A percentile compares a stretch with the other conserved stretches of the same genome.
These are phyloP conservation scores for Tephrocybe sp. DNA, from an alignment of 768 basidiomycete species.

Conservation along the genomic window DNA sequence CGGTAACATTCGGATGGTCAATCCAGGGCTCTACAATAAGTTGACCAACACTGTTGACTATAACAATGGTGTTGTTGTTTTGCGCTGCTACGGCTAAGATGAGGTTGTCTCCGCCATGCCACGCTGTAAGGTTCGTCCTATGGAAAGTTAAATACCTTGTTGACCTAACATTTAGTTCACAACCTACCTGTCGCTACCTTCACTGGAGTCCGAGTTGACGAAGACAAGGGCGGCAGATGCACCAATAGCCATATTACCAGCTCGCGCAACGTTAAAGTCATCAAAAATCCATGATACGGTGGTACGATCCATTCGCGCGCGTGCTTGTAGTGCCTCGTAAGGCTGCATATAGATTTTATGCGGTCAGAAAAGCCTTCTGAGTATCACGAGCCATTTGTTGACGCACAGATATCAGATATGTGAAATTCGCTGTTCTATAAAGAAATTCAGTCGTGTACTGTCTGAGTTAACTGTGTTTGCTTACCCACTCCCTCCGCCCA, in stretches of 20 bases:
- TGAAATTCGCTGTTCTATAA: constrained; percentile 75
- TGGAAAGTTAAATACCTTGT: constrained; percentile 27
- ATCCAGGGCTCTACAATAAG: constrained; percentile 65
- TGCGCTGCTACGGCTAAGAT: constrained; percentile 63
- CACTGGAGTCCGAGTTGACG: constrained; percentile 82
- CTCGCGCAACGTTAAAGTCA: constrained; percentile 58
- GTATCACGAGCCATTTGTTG: too few relatives aligned
- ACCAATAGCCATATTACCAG: constrained; percentile 42
- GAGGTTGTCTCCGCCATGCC: constrained; percentile 70
- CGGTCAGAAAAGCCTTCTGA: background rate
- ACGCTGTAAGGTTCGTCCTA: constrained; percentile 68
- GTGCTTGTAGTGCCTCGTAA: constrained; percentile 73
- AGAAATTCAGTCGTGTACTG: constrained; percentile 19
- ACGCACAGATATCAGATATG: constrained; percentile 72
- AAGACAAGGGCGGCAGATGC: constrained; percentile 77
- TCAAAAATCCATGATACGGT: constrained; percentile 66
- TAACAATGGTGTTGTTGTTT: constrained; percentile 71
- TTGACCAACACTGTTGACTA: constrained; percentile 62
- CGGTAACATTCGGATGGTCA: constrained; percentile 68
- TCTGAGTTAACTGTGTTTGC: constrained; percentile 1
- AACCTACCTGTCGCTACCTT: constrained; percentile 39
- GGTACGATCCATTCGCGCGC: constrained; percentile 63
- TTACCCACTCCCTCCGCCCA: constrained; percentile 75
- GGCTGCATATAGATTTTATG: constrained; percentile 41
- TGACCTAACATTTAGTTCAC: background rate